These are phyloP conservation scores for Xylaria sp. DNA, from an alignment of 2,329 filamentous ascomycete species.

Conservation along the genomic window DNA sequence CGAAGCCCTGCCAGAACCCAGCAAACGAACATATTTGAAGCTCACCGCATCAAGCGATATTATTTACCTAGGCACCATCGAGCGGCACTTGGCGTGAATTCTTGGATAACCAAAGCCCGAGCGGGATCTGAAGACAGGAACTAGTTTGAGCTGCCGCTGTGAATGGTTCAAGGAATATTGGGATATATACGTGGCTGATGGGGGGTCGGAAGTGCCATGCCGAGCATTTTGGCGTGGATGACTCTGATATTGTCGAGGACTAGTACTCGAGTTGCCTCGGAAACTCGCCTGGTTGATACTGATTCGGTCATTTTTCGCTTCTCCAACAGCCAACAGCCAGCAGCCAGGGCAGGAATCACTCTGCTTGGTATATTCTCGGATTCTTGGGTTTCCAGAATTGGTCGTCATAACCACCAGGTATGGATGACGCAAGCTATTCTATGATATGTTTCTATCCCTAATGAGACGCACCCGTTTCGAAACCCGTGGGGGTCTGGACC, in stretches of 20 bases:
- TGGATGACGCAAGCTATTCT: background rate
- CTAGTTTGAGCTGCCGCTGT: background rate
- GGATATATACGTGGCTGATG: background rate
- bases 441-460: background rate
- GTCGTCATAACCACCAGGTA: background rate
- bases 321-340: background rate
- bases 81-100: background rate
- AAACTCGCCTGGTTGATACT: background rate
- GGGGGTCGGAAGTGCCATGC: background rate
- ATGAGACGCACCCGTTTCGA: background rate
- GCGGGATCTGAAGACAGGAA: background rate
- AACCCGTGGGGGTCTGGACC: background rate
- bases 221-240: background rate
- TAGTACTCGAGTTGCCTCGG: background rate
- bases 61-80: background rate
- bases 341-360: background rate
- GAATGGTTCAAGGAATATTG: background rate
- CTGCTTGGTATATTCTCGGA: background rate
- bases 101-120: background rate
- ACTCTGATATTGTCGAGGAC: background rate
- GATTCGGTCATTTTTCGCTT: background rate
- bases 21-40: constrained; percentile 6
- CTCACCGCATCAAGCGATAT: constrained; percentile 20
- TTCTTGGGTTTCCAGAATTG: background rate
- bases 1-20: background rate